Evolutionary conservation across 164 flowering plant species (phyloP).

Genomic region (Kalanchoe fedtschenkoi): DNA sequence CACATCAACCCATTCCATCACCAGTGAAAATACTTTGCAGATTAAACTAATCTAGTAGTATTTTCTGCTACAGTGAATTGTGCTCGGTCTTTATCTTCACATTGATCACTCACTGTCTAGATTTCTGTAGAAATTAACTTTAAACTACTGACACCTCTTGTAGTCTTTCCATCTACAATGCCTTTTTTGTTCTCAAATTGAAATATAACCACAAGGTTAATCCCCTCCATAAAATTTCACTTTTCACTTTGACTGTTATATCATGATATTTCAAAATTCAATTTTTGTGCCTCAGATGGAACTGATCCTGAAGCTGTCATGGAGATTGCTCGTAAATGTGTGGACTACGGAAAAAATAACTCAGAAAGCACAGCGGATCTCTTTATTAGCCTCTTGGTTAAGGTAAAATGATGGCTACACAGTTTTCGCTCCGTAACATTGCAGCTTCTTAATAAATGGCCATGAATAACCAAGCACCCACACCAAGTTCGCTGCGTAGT

Average conservation of each 20-base stretch:
- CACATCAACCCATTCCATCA: neutral
- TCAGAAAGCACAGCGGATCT: slow-evolving; percentile 51
- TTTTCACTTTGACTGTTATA: neutral
- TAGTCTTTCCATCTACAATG: neutral
- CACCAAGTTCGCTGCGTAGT: neutral
- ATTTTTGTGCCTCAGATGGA: slow-evolving; percentile 36
- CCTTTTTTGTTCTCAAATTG: no score
- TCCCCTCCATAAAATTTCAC: neutral
- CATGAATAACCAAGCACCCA: neutral
- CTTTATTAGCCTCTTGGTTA: slow-evolving; percentile 36
- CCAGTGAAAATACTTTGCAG: no score
- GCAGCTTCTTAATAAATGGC: neutral
- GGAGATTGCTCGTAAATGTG: slow-evolving; percentile 21
- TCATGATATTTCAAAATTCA: neutral
- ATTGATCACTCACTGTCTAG: neutral
- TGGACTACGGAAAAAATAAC: slow-evolving; percentile 36
- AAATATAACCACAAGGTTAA: neutral
- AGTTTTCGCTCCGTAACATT: neutral
- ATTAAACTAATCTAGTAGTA: neutral
- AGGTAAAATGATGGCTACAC: slow-evolving; percentile 23
- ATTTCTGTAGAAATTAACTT: neutral
- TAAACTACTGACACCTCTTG: neutral
- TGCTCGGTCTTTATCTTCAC: no score
- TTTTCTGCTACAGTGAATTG: neutral
- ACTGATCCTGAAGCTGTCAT: slow-evolving; percentile 26